phyloP scores from a whole-genome alignment of 2,329 filamentous ascomycete species.

The Claviceps fusiformis region DNA sequence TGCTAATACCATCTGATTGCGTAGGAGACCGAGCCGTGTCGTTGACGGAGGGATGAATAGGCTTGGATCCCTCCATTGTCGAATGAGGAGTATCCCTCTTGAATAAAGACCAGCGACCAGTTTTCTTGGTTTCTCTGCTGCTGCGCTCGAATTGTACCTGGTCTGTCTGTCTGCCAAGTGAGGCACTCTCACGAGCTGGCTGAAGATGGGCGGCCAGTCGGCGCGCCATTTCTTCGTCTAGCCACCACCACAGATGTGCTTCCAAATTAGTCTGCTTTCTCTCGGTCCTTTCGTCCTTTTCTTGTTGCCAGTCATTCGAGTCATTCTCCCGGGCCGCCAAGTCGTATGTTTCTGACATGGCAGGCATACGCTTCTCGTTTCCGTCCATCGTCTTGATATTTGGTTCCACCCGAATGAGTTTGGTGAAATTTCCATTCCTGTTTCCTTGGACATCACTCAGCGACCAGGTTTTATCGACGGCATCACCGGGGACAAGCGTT shows the following conservation, averaged over 20 bases:
- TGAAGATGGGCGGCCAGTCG: slow-evolving; percentile 31
- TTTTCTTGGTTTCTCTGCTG: slow-evolving; percentile 14
- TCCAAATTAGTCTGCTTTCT: not conserved
- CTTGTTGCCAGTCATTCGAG: not conserved
- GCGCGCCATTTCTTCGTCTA: slow-evolving; percentile 30
- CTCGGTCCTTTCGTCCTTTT: slow-evolving; percentile 14
- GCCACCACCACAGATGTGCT: slow-evolving; percentile 28
- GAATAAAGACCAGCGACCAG: slow-evolving; percentile 19
- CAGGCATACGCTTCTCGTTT: not conserved
- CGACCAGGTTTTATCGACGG: slow-evolving; percentile 23
- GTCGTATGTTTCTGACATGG: not conserved
- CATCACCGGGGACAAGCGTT: slow-evolving; percentile 29
- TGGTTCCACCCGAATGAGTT: slow-evolving; percentile 18
- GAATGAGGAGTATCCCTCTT: slow-evolving; percentile 11
- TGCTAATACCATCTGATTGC: slow-evolving; percentile 17
- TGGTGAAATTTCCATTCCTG: slow-evolving; percentile 16
- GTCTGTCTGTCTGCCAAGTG: slow-evolving; percentile 15
- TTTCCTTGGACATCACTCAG: slow-evolving; percentile 21
- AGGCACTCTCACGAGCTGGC: slow-evolving; percentile 15
- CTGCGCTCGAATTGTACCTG: slow-evolving; percentile 18
- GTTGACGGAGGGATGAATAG: not conserved
- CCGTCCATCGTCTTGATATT: slow-evolving; percentile 5
- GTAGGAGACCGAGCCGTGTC: not conserved
- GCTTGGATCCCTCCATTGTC: not conserved
- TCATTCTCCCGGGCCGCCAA: not conserved